Evolutionary conservation across 1,284 basidiomycete species (phyloP), one percentile per base, ranked within the genome.

Genomic region (Meripilus lineatus): DNA sequence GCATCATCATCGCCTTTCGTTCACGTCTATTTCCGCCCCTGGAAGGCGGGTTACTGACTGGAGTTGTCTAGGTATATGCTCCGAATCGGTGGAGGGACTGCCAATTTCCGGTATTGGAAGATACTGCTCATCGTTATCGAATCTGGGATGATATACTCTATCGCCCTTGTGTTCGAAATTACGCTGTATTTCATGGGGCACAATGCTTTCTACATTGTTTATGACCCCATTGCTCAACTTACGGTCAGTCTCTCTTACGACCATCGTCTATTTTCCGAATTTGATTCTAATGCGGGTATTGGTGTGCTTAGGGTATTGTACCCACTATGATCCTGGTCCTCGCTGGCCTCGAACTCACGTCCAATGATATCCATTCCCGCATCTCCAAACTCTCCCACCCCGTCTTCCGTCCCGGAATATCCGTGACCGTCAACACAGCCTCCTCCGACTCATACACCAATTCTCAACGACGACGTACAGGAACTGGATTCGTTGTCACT

Each of bases 151-250:
- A 62, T 69, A 14, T 69, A 69, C 51, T 66, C 64, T 26, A 55
- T 62, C 26, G 65, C 67, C 10, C 53, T 68, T 40, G 51, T 67
- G 37, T 63, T 63, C 46, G 65, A 67, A 49, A 63, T 69, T 37
- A 62, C 62, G 15, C 58, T 68, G 21, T 68, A 67, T 54, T 66
- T 68, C 55, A 48, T 66, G 36, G 54, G 53, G 32, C 58, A 55
- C 35, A 68, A 67, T 52, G 61, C 65, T 10, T 66, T 68, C 53
- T 69, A 69, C 53, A 68, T 68, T 46, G 58, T 67, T 13, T 67
- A 68, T 37, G 66, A 69, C 43, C 66, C 66, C 24, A 68, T 68
- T 44, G 66, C 64, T 26, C 66, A 68, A 49, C 57, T 68, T 15
- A 66, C 66, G n/a, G 66, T 66, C 40, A 39, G 65, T 55, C 3